Evolutionary conservation across 208 protist species (phyloP), one percentile per base, ranked within the genome.

Genomic region (Wallacemonas sp.): DNA sequence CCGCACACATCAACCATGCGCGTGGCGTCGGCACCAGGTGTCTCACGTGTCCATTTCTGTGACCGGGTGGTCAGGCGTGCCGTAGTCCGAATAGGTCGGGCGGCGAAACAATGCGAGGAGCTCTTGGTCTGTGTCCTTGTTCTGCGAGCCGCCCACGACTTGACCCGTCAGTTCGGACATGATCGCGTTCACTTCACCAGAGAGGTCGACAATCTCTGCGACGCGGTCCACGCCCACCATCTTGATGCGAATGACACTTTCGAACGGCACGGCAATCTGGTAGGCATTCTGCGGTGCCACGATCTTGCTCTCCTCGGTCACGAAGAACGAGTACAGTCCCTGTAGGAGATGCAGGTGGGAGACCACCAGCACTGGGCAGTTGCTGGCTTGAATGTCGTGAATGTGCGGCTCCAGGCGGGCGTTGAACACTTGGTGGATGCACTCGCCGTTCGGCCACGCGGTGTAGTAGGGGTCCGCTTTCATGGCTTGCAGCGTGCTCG

Each of bases 391-490:
- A 45, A 96, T 93, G 65, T 96, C 91, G 62, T 96, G 91, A 61
- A 96, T 96, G 61, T 93, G 87, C 5, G 87, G 91, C 78, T 96
- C 87, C 18, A 96, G 73, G 8, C 91, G 87, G 0, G 84, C 76
- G 65, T 93, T 94, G 59, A 90, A 96, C 38, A 96, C 83, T 57
- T 96, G 91, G 69, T 96, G 86, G 41, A 93, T 81, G 61, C 86
- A 94, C 74, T 96, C 87, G 8, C 91, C 91, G 45, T 96, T 96
- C 0, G 91, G 91, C 87, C 91, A 96, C 26, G 87, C 86, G 0
- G 84, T 84, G 76, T 92, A 82, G 77, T 94, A 96, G 1, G 91
- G 87, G 62, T 96, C 91, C 8, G 80, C 81, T 42, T 85, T 71
- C 79, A 96, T 94, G 3, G 74, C 72, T 42, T 82, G 76, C 45